Evolutionary conservation across 352 stramenopile species (phyloP).

Genomic region (Phytophthora litchii): DNA sequence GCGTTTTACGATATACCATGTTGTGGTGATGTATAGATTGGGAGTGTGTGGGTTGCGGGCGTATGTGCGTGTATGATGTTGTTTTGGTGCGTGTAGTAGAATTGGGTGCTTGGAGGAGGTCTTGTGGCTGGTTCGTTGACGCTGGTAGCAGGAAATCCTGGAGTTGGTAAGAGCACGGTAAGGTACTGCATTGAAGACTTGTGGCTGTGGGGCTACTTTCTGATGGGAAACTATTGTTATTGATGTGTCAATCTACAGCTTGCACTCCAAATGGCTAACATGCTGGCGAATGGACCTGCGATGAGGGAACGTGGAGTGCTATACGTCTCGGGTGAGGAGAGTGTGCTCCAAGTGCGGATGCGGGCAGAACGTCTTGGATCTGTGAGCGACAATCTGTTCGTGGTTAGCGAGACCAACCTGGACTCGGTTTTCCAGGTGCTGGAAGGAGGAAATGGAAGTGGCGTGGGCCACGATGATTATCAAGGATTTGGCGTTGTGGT

Average conservation of each 20-base stretch:
- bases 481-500: conserved; percentile 79
- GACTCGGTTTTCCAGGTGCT: conserved; percentile 74
- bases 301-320: conserved; percentile 72
- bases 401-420: conserved; percentile 87
- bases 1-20: too few species aligned
- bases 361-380: conserved; percentile 88
- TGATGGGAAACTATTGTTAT: conserved; percentile 7
- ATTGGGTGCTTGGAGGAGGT: conserved; percentile 96
- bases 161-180: conserved; percentile 93
- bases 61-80: too few species aligned
- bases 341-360: conserved; percentile 94
- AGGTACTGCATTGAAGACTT: not conserved
- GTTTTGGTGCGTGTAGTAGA: conserved; percentile 41
- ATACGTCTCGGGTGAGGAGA: conserved; percentile 98
- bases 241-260: conserved; percentile 49
- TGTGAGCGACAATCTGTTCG: conserved; percentile 67
- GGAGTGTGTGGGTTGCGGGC: too few species aligned
- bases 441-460: conserved; percentile 30
- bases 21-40: too few species aligned
- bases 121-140: conserved; percentile 94
- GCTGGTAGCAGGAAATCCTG: conserved; percentile 95
- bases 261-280: conserved; percentile 93
- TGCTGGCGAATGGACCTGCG: conserved; percentile 50
- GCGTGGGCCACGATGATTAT: conserved; percentile 4
- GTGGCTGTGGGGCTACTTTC: not conserved